These are phyloP conservation scores for Scleroderma citrinum DNA, from an alignment of 768 basidiomycete species.

Conservation along the genomic window DNA sequence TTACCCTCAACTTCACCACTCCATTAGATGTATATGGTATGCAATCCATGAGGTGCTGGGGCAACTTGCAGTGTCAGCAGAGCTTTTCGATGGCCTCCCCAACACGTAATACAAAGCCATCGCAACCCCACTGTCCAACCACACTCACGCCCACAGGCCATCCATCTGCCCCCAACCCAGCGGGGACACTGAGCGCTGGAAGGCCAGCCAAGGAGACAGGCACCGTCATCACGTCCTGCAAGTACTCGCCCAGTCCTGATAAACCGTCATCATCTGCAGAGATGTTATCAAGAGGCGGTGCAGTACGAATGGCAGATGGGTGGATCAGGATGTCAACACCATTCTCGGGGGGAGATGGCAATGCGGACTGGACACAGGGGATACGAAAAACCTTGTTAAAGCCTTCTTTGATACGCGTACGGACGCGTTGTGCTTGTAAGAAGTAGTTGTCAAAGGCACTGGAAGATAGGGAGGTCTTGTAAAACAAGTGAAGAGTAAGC, in stretches of 20 bases:
- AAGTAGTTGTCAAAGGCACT: slow-evolving; percentile 99
- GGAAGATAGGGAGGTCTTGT: background rate
- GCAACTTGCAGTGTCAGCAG: too few relatives aligned
- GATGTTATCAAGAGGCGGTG: slow-evolving; percentile 47
- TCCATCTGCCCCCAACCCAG: slow-evolving; percentile 40
- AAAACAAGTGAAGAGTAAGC: background rate
- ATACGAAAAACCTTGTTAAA: slow-evolving; percentile 59
- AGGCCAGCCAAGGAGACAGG: slow-evolving; percentile 89
- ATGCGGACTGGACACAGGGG: slow-evolving; percentile 38
- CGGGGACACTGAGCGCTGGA: slow-evolving; percentile 74
- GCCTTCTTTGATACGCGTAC: slow-evolving; percentile 64
- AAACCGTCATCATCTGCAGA: background rate
- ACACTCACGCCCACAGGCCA: slow-evolving; percentile 86
- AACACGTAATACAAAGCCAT: slow-evolving; percentile 51
- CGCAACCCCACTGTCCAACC: slow-evolving; percentile 84
- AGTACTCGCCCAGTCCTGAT: slow-evolving; percentile 53
- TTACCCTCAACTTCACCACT: slow-evolving; percentile 25
- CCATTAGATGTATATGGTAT: slow-evolving; percentile 7
- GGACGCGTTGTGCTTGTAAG: slow-evolving; percentile 82
- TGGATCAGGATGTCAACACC: slow-evolving; percentile 81
- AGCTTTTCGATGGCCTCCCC: slow-evolving; percentile 40
- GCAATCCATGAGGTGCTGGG: background rate
- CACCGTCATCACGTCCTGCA: slow-evolving; percentile 89
- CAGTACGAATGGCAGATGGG: slow-evolving; percentile 82
- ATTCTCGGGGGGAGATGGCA: background rate